These are phyloP conservation scores for Cetraspora pellucida DNA, from an alignment of 192 early-diverging fungal species.

Conservation along the genomic window DNA sequence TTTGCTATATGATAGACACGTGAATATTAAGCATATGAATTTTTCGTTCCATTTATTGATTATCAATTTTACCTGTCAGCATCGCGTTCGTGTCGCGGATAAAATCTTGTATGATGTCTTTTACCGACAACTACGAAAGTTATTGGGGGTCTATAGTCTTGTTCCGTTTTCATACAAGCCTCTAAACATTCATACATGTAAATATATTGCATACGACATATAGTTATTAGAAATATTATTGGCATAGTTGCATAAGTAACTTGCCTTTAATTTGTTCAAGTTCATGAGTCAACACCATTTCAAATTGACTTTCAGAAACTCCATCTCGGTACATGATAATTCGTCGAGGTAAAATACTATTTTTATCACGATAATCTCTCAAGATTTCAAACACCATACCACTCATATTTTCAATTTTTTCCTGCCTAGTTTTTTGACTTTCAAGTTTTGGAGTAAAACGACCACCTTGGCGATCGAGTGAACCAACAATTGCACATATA, in stretches of 20 bases:
- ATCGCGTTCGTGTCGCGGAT: conserved; percentile 60
- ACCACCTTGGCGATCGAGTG: conserved; percentile 67
- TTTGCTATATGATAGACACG: conserved; percentile 40
- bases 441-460: conserved; percentile 52
- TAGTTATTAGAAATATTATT: neutral
- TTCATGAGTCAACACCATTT: conserved; percentile 71
- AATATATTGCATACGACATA: conserved; percentile 39
- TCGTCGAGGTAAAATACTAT: conserved; percentile 62
- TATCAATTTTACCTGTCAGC: conserved; percentile 53
- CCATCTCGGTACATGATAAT: conserved; percentile 81
- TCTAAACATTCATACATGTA: conserved; percentile 35
- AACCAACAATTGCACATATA: conserved; percentile 76
- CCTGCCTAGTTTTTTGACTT: conserved; percentile 38
- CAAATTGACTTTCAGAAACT: conserved; percentile 63
- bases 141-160: conserved; percentile 70
- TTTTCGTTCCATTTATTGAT: neutral
- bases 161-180: conserved; percentile 63
- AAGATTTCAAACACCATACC: conserved; percentile 69
- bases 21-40: neutral
- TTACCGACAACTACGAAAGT: conserved; percentile 83
- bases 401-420: conserved; percentile 70
- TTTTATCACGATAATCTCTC: conserved; percentile 62
- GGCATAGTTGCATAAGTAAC: neutral
- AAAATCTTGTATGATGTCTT: conserved; percentile 82
- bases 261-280: conserved; percentile 58